Percentiles rank a stretch among this genome's conserved stretches.
Conservation (phyloP, 495 filamentous ascomycete species). For the Aspergillus affinis region DNA sequence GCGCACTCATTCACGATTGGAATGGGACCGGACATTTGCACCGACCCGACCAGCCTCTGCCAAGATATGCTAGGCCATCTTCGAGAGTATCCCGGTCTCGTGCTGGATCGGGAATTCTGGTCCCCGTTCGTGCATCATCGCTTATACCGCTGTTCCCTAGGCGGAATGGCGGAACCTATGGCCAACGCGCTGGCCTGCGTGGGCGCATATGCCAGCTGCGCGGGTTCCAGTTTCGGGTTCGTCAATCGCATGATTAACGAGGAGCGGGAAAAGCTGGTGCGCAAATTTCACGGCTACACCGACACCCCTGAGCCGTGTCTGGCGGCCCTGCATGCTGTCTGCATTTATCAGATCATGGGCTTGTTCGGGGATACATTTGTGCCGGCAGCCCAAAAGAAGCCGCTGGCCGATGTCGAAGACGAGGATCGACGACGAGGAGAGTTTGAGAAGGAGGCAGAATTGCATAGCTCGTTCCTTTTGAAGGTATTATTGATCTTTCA, state of each 20-base stretch:
- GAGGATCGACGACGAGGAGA: not conserved
- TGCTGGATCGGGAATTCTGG: conserved; percentile 18
- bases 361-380: conserved; percentile 16
- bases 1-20: conserved; percentile 10
- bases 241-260: conserved; percentile 14
- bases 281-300: conserved; percentile 13
- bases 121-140: conserved; percentile 21
- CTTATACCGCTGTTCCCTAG: conserved; percentile 15
- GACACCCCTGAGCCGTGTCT: conserved; percentile 16
- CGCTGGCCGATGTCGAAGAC: not conserved
- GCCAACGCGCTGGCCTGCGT: conserved; percentile 14
- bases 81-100: conserved; percentile 15
- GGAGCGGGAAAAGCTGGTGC: conserved; percentile 15
- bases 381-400: not conserved
- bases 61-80: conserved; percentile 15
- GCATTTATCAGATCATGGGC: conserved; percentile 20
- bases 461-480: conserved; percentile 14
- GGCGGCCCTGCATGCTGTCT: conserved; percentile 18
- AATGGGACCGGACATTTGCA: not conserved
- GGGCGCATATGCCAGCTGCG: conserved; percentile 11
- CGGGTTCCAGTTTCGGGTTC: conserved; percentile 15
- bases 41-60: not conserved
- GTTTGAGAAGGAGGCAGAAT: conserved; percentile 6
- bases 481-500: conserved; percentile 7
- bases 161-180: conserved; percentile 18